Base-by-base conservation (phyloP, 768 basidiomycete genomes). In the Asterophora lycoperdoides region DNA sequence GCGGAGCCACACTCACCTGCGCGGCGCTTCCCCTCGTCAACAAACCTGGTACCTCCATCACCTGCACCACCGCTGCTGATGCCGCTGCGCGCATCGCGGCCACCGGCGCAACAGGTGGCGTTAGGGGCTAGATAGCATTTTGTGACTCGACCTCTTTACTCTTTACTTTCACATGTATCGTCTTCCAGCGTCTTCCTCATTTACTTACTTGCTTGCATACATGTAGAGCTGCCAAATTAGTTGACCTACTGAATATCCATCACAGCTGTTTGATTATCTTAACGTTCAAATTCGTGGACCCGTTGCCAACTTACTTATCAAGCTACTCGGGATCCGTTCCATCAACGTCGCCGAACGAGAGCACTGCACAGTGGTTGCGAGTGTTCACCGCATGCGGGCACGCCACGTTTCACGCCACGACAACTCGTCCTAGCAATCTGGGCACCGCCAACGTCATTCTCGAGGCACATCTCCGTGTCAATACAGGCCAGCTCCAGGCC, bases 1-100 rank as follows among this genome's bases (percentile, higher is more conserved):
- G 79, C 47, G 60, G 62, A 20, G 60, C 57, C 33, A 64, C 65
- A 2, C 57, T 68, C 26, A 65, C 62, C 4, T 81, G 79, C 44
- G 68, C 68, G 26, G 78, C 78, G 4, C 71, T 81, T 40, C 79
- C 80, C 19, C 69, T 82, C 19, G 78, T 81, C 47, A 78, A 79
- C 64, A 68, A 63, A 26, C 48, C 70, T 9, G 80, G 79, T 35
- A 80, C 79, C 8, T 75, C 73, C 5, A 66, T 81, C 51, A 67
- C 75, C 10, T 82, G 80, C 64, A 72, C 70, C 13, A 78, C 76
- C 1, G 26, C 58, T 20, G 66, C 71, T 18, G 80, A 81, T 59
- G 74, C 74, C 11, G 49, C 52, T 14, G 64, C 72, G 9, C 69
- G 75, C 39, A 75, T 78, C 42, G 59, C 65, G 15, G 67, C 65